Conservation (phyloP, 805 yeast species). For the Teunomyces gatunensis region DNA sequence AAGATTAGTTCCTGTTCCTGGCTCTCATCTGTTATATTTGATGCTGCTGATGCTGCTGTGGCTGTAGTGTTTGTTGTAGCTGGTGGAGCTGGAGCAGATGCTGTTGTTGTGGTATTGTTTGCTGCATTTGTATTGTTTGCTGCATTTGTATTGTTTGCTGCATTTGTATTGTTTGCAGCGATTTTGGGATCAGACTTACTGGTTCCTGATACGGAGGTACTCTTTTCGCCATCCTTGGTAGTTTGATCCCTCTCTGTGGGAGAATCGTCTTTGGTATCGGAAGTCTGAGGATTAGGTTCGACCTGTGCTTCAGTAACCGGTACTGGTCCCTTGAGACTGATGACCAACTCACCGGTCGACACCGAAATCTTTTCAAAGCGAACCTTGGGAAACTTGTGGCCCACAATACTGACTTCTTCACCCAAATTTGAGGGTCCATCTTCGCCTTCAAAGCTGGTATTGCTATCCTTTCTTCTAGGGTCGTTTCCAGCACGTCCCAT, state of each 20-base stretch:
- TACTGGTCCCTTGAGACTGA: constrained; percentile 69
- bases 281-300: not conserved
- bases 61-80: too few relatives aligned
- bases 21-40: constrained; percentile 34
- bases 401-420: constrained; percentile 86
- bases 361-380: constrained; percentile 86
- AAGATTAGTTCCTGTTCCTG: constrained; percentile 51
- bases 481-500: constrained; percentile 55
- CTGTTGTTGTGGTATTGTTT: not conserved
- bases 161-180: not conserved
- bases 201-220: not conserved
- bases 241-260: constrained; percentile 1
- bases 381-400: constrained; percentile 84
- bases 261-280: not conserved
- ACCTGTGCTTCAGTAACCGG: constrained; percentile 13
- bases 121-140: not conserved
- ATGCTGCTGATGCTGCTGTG: not conserved
- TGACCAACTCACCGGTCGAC: constrained; percentile 72
- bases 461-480: constrained; percentile 20
- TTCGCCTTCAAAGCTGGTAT: constrained; percentile 24
- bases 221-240: not conserved
- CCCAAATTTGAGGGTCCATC: constrained; percentile 65
- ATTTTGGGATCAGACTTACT: not conserved
- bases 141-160: not conserved
- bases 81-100: too few relatives aligned